These are phyloP conservation scores for Vaccinium corymbosum DNA, from an alignment of 148 eudicot species.

Conservation along the genomic window DNA sequence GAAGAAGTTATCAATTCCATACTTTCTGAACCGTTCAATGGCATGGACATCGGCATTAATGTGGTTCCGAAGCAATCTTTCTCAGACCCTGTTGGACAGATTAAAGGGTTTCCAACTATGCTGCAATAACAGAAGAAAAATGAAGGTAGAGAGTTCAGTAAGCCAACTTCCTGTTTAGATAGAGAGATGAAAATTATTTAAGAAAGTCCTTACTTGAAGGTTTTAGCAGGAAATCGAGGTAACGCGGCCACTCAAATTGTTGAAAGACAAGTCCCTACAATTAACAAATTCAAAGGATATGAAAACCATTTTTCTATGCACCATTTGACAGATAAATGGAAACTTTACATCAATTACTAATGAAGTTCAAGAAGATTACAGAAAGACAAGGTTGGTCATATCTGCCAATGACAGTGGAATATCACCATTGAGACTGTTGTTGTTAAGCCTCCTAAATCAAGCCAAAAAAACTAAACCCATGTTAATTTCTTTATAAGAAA, in stretches of 20 bases:
- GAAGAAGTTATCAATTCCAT: slow-evolving; percentile 14
- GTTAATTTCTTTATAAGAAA: not conserved
- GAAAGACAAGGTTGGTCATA: slow-evolving; percentile 50
- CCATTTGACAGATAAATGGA: not conserved
- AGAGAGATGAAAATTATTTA: not conserved
- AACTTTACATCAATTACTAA: not conserved
- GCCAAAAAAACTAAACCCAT: not conserved
- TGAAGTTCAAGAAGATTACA: slow-evolving; percentile 32
- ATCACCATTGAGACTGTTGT: slow-evolving; percentile 57
- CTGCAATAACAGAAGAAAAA: slow-evolving; percentile 30
- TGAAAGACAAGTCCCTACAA: slow-evolving; percentile 64
- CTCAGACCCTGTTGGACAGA: slow-evolving; percentile 49
- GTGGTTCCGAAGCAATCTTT: slow-evolving; percentile 47
- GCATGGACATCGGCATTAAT: slow-evolving; percentile 60
- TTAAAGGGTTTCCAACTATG: slow-evolving; percentile 55
- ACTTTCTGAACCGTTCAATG: slow-evolving; percentile 48
- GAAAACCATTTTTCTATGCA: not conserved
- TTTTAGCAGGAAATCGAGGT: slow-evolving; percentile 53
- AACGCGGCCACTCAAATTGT: slow-evolving; percentile 68
- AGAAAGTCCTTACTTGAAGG: slow-evolving; percentile 43
- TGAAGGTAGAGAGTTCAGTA: not conserved
- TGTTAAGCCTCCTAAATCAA: slow-evolving; percentile 57
- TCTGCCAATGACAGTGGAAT: slow-evolving; percentile 53
- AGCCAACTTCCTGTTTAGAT: not conserved
- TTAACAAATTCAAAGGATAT: not conserved